phyloP scores from a whole-genome alignment of 352 stramenopile species.

The Pythium coloratum region DNA sequence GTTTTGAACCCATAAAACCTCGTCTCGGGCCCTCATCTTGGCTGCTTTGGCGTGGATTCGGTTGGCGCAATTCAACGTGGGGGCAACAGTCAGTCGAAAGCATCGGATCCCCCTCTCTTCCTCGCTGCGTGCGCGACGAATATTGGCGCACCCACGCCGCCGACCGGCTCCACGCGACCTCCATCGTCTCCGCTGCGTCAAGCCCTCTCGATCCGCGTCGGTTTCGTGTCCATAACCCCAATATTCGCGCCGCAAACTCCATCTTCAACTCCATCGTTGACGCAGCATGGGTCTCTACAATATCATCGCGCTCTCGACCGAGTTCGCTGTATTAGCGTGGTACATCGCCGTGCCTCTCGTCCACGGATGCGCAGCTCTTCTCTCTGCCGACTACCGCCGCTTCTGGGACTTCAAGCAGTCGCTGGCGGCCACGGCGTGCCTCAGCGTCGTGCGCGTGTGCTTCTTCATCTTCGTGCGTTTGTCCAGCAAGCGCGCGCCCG shows the following conservation, averaged over 20 bases:
- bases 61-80: conserved; percentile 16
- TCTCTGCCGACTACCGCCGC: conserved; percentile 38
- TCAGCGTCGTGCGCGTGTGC: conserved; percentile 51
- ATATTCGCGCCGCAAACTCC: background rate
- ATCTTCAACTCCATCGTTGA: background rate
- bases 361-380: conserved; percentile 30
- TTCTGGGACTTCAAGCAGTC: conserved; percentile 67
- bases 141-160: background rate
- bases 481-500: conserved; percentile 67
- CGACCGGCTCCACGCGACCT: background rate
- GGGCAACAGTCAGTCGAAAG: conserved; percentile 8
- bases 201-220: conserved; percentile 13
- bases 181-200: background rate
- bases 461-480: conserved; percentile 73
- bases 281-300: conserved; percentile 72
- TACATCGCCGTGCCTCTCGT: conserved; percentile 49
- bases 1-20: conserved; percentile 8
- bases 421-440: conserved; percentile 49
- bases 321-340: conserved; percentile 58
- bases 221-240: background rate
- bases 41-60: conserved; percentile 9
- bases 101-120: conserved; percentile 10
- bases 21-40: background rate
- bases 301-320: conserved; percentile 51
- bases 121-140: background rate